Percentiles rank a stretch among this genome's conserved stretches.
phyloP scores from a whole-genome alignment of 805 yeast species.

The Martiniozyma abietophila region DNA sequence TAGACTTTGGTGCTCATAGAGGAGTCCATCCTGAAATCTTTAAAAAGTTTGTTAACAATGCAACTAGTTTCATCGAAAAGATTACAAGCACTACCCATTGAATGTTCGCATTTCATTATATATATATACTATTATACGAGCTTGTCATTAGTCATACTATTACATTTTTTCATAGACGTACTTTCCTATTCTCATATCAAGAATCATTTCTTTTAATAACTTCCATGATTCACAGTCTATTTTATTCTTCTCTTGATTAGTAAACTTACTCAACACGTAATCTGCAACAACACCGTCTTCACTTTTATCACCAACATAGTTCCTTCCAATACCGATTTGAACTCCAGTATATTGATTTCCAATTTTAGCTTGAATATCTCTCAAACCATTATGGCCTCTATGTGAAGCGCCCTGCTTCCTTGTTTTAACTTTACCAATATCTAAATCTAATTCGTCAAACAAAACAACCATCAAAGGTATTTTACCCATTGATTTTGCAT shows the following conservation, averaged over 20 bases:
- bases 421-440: conserved; percentile 56
- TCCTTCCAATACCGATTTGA: conserved; percentile 72
- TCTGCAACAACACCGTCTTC: conserved; percentile 36
- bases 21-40: conserved; percentile 3
- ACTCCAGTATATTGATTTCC: conserved; percentile 54
- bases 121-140: conserved; percentile 1
- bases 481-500: conserved; percentile 15
- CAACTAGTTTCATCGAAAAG: no score
- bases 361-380: conserved; percentile 38
- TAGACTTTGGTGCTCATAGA: conserved; percentile 10
- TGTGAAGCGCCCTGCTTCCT: conserved; percentile 52
- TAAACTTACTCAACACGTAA: conserved; percentile 54
- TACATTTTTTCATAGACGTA: conserved; percentile 20
- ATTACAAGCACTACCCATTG: no score
- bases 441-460: conserved; percentile 71
- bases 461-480: conserved; percentile 45
- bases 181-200: conserved; percentile 25
- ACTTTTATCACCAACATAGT: conserved; percentile 32
- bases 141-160: background rate
- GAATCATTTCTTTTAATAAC: conserved; percentile 29
- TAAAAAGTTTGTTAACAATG: no score
- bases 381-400: conserved; percentile 82
- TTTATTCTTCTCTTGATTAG: conserved; percentile 32
- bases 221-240: conserved; percentile 35
- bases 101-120: no score